Percentiles rank a stretch among this genome's conserved stretches.
These are phyloP conservation scores for Umbelopsis sp. DNA, from an alignment of 192 early-diverging fungal species.

Conservation along the genomic window DNA sequence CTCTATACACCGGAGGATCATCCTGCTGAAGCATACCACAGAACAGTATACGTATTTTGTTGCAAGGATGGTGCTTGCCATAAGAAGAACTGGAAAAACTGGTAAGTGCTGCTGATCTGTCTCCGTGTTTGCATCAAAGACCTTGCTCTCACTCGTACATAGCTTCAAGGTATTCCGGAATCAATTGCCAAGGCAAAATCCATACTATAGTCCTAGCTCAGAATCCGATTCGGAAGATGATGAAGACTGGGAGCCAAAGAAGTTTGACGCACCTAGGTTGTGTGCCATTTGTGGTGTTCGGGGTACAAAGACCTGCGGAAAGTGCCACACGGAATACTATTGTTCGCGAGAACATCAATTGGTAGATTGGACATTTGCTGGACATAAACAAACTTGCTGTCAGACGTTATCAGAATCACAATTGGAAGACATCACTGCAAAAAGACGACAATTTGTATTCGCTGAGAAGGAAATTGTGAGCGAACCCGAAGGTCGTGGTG, in stretches of 20 bases:
- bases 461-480: conserved; percentile 68
- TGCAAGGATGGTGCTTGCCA: conserved; percentile 90
- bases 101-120: conserved; percentile 33
- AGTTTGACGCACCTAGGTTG: conserved; percentile 27
- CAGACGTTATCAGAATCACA: conserved; percentile 18
- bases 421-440: conserved; percentile 28
- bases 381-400: conserved; percentile 66
- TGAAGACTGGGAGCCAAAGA: conserved; percentile 27
- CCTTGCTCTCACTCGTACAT: neutral
- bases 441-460: conserved; percentile 44
- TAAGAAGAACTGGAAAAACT: conserved; percentile 49
- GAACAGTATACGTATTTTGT: conserved; percentile 89
- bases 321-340: conserved; percentile 74
- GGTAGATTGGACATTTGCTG: conserved; percentile 77
- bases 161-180: conserved; percentile 86
- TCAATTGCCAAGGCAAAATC: conserved; percentile 77
- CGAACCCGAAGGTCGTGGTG: conserved; percentile 61
- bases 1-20: conserved; percentile 93
- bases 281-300: conserved; percentile 75
- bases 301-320: conserved; percentile 77
- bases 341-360: conserved; percentile 87
- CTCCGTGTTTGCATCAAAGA: neutral
- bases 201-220: conserved; percentile 53
- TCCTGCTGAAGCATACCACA: conserved; percentile 83
- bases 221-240: conserved; percentile 40